Conservation (phyloP, 2,329 filamentous ascomycete species). For the Fusarium subtropicale region DNA sequence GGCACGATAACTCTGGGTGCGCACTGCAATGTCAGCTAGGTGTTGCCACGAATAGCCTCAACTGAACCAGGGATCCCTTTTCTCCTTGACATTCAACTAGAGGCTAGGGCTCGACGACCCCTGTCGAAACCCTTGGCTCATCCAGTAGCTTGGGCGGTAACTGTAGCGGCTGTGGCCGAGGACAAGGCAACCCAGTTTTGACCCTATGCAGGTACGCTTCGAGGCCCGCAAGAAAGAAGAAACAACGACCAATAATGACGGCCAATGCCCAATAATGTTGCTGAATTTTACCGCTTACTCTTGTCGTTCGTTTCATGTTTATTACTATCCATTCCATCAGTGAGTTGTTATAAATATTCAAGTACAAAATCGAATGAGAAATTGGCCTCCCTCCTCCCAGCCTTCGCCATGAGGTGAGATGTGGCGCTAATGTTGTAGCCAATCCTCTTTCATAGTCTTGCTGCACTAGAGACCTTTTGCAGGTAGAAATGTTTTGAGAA, state of each 20-base stretch:
- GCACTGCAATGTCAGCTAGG: not conserved
- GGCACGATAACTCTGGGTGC: not conserved
- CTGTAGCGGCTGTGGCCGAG: constrained; percentile 11
- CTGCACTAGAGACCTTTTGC: constrained; percentile 18
- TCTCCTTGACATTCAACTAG: not conserved
- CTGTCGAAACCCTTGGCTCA: constrained; percentile 18
- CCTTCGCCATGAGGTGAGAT: not conserved
- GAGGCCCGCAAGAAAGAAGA: not conserved
- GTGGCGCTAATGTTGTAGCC: constrained; percentile 31
- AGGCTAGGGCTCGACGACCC: not conserved
- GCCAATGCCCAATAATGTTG: not conserved
- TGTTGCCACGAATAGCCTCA: constrained; percentile 3
- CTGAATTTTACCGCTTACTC: constrained; percentile 1
- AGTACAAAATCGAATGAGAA: not conserved
- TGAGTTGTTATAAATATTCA: not conserved
- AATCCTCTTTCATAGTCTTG: constrained; percentile 39
- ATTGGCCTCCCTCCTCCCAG: not conserved
- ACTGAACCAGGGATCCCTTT: not conserved
- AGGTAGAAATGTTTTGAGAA: constrained; percentile 18
- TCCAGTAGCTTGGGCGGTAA: constrained; percentile 21
- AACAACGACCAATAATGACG: not conserved
- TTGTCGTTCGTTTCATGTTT: constrained; percentile 24
- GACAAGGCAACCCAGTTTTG: constrained; percentile 4
- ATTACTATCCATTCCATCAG: not conserved
- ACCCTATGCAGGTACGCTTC: constrained; percentile 30